These are phyloP conservation scores for Leishmania braziliensis DNA, from an alignment of 208 protist genomes.

Conservation along the genomic window DNA sequence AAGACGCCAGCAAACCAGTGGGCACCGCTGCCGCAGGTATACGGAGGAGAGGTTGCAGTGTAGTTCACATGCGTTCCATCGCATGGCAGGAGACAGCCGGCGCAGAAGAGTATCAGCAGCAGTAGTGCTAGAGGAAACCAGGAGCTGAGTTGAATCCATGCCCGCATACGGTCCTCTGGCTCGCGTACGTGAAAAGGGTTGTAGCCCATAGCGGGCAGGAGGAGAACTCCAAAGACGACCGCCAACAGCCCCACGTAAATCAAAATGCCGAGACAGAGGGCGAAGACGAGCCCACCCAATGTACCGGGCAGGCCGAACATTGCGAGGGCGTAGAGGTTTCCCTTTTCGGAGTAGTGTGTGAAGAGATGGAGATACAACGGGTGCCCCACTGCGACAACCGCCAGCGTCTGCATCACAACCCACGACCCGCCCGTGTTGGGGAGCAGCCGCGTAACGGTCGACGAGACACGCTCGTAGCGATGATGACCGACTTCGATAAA, in stretches of 20 bases:
- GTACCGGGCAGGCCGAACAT: slow-evolving; percentile 13
- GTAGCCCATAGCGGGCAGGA: slow-evolving; percentile 16
- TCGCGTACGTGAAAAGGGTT: slow-evolving; percentile 17
- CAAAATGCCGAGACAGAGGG: slow-evolving; percentile 15
- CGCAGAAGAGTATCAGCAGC: slow-evolving; percentile 21
- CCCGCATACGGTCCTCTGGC: slow-evolving; percentile 9
- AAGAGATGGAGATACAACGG: slow-evolving; percentile 29
- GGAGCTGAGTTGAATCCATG: slow-evolving; percentile 15
- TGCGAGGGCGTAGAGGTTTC: slow-evolving; percentile 24
- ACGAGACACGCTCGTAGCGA: slow-evolving; percentile 26
- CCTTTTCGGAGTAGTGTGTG: slow-evolving; percentile 19
- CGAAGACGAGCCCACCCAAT: slow-evolving; percentile 1
- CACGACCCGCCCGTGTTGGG: slow-evolving; percentile 30
- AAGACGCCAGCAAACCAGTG: slow-evolving; percentile 12
- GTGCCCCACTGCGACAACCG: slow-evolving; percentile 9
- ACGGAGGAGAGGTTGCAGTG: neutral
- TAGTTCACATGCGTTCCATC: slow-evolving; percentile 9
- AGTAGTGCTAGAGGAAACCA: slow-evolving; percentile 25
- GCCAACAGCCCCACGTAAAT: slow-evolving; percentile 14
- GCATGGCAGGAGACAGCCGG: slow-evolving; percentile 18
- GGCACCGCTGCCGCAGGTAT: slow-evolving; percentile 19
- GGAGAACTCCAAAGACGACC: slow-evolving; percentile 1
- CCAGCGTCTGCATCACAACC: slow-evolving; percentile 26
- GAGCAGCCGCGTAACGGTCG: slow-evolving; percentile 20
- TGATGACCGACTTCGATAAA: slow-evolving; percentile 20